phyloP scores from a whole-genome alignment of 2,329 filamentous ascomycete genomes.

The Talaromyces albobiverticillius region DNA sequence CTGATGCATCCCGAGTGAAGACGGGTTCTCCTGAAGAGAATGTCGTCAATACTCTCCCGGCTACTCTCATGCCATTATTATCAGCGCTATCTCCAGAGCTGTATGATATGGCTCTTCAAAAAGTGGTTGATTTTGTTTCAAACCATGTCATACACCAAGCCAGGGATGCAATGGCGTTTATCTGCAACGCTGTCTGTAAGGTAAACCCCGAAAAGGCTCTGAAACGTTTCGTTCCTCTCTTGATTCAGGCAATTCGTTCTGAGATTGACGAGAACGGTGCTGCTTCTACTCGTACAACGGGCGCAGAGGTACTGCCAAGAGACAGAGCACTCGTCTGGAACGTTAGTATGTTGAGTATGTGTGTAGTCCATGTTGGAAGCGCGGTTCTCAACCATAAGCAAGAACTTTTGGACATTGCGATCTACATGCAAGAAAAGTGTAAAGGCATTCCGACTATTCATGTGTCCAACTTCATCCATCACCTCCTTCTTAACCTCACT shows the following conservation, averaged over 20 bases:
- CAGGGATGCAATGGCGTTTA: conserved; percentile 97
- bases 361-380: conserved; percentile 89
- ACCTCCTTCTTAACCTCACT: conserved; percentile 89
- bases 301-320: conserved; percentile 86
- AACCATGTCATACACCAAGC: conserved; percentile 97
- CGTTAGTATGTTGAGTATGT: conserved; percentile 96
- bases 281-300: conserved; percentile 89
- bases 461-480: conserved; percentile 96
- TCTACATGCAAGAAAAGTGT: conserved; percentile 96
- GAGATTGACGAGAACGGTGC: conserved; percentile 97
- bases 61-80: conserved; percentile 85
- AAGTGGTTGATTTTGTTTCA: conserved; percentile 86
- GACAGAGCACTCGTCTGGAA: conserved; percentile 96
- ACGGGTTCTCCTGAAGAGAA: conserved; percentile 94
- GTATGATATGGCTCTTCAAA: conserved; percentile 87
- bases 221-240: conserved; percentile 83
- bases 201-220: conserved; percentile 91
- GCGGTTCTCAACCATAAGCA: conserved; percentile 86
- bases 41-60: conserved; percentile 91
- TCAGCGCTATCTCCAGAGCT: conserved; percentile 88
- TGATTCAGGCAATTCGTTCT: conserved; percentile 86
- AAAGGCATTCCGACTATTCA: conserved; percentile 91
- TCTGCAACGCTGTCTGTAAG: conserved; percentile 93
- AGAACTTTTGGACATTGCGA: conserved; percentile 84
- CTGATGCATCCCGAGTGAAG: conserved; percentile 81